A percentile compares a stretch with the other conserved stretches of the same genome.
Conservation (phyloP, 768 basidiomycete genomes). For the Ramaria sp. region DNA sequence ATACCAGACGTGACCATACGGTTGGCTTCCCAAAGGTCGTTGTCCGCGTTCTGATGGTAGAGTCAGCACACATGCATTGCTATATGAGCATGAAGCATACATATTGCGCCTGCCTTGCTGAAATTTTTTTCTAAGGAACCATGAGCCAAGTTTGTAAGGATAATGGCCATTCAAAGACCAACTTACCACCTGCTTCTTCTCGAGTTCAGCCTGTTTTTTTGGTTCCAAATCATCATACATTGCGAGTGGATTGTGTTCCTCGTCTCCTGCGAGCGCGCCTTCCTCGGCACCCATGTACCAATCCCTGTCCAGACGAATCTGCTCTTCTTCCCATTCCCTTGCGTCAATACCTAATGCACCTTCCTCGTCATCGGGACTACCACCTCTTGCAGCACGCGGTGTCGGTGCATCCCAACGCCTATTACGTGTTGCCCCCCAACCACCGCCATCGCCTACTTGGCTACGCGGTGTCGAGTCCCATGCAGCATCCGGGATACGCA, state of each 20-base stretch:
- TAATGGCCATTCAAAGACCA: background rate
- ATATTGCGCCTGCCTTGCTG: conserved; percentile 93
- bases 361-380: conserved; percentile 61
- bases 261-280: conserved; percentile 75
- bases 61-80: conserved; percentile 12
- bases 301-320: conserved; percentile 81
- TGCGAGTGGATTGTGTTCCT: conserved; percentile 85
- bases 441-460: conserved; percentile 37
- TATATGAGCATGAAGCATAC: conserved; percentile 32
- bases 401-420: conserved; percentile 79
- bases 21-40: conserved; percentile 97
- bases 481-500: conserved; percentile 81
- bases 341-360: conserved; percentile 55
- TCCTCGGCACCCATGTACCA: conserved; percentile 96
- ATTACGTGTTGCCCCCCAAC: conserved; percentile 47
- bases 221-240: conserved; percentile 82
- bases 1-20: conserved; percentile 96
- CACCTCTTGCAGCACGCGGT: conserved; percentile 54
- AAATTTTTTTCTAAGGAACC: conserved; percentile 61
- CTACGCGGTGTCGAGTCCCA: conserved; percentile 90
- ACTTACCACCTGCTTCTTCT: conserved; percentile 62
- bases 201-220: conserved; percentile 63
- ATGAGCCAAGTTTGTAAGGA: background rate
- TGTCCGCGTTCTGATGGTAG: conserved; percentile 76
- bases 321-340: conserved; percentile 97